phyloP scores from a whole-genome alignment of 352 stramenopile species.

The Pythium periplocum region DNA sequence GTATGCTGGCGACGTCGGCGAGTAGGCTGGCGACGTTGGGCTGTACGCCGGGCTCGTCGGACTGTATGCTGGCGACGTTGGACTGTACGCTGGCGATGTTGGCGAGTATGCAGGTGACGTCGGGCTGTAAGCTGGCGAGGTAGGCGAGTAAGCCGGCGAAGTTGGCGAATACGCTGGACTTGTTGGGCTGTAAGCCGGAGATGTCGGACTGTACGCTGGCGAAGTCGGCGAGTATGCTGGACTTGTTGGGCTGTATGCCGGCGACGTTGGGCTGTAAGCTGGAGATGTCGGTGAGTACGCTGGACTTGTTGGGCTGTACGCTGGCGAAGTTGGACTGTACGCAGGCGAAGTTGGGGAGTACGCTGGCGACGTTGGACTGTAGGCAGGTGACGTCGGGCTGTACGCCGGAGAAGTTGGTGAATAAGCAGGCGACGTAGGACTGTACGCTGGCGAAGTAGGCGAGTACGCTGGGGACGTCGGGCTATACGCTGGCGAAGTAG shows the following conservation, averaged over 20 bases:
- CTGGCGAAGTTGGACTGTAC: slow-evolving; percentile 61
- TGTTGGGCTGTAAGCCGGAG: slow-evolving; percentile 40
- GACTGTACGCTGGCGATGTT: slow-evolving; percentile 67
- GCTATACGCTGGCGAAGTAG: slow-evolving; percentile 54
- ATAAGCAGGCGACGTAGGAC: slow-evolving; percentile 61
- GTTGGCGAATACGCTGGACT: slow-evolving; percentile 34
- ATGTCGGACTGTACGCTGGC: slow-evolving; percentile 55
- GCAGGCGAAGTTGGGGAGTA: slow-evolving; percentile 80
- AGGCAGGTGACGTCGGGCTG: slow-evolving; percentile 21
- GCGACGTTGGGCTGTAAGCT: slow-evolving; percentile 73
- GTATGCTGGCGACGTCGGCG: slow-evolving; percentile 68
- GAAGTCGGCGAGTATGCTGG: slow-evolving; percentile 64
- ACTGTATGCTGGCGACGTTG: slow-evolving; percentile 61
- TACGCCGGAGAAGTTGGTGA: slow-evolving; percentile 36
- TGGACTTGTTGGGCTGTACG: slow-evolving; percentile 71
- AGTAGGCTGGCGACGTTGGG: slow-evolving; percentile 63
- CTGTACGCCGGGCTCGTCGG: slow-evolving; percentile 72
- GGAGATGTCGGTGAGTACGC: slow-evolving; percentile 75
- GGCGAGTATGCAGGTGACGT: slow-evolving; percentile 58
- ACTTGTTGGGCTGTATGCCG: slow-evolving; percentile 40
- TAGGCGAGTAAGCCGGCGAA: slow-evolving; percentile 53
- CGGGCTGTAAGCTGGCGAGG: slow-evolving; percentile 55
- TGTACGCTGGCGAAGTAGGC: slow-evolving; percentile 75
- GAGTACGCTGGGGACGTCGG: slow-evolving; percentile 82
- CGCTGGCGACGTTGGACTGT: slow-evolving; percentile 38